Conservation (phyloP, 2,329 filamentous ascomycete genomes). For the Exophiala sp. region DNA sequence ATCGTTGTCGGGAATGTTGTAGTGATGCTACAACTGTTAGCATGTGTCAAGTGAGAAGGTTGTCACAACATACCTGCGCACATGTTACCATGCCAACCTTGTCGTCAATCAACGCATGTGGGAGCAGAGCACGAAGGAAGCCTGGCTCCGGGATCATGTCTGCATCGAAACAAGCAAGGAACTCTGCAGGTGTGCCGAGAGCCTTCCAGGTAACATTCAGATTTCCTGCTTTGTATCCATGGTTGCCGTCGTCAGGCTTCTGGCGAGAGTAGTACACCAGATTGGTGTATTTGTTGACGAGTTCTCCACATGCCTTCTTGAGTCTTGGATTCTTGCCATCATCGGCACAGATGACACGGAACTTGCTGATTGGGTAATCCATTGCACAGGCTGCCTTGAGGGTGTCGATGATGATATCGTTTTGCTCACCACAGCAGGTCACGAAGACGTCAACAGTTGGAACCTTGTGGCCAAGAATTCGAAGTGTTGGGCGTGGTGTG, state of each 20-base stretch:
- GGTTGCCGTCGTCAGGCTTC: conserved; percentile 38
- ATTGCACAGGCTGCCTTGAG: conserved; percentile 49
- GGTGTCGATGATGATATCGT: conserved; percentile 55
- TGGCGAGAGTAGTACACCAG: conserved; percentile 42
- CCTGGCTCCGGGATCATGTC: conserved; percentile 53
- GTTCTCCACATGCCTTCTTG: conserved; percentile 33
- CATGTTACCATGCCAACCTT: conserved; percentile 34
- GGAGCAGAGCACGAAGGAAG: conserved; percentile 37
- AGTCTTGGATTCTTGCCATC: conserved; percentile 42
- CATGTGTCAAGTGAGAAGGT: background rate
- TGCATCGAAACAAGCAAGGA: conserved; percentile 62
- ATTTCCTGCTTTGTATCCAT: conserved; percentile 39
- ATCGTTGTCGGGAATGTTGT: conserved; percentile 31
- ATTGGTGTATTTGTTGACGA: conserved; percentile 36
- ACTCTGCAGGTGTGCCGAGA: conserved; percentile 45
- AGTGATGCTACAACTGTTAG: conserved; percentile 28
- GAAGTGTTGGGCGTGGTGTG: conserved; percentile 34
- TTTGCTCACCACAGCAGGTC: conserved; percentile 55
- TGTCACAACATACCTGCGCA: conserved; percentile 26
- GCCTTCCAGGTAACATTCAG: conserved; percentile 41
- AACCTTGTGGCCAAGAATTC: conserved; percentile 38
- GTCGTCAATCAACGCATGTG: conserved; percentile 33
- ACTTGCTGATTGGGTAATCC: conserved; percentile 52
- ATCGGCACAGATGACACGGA: conserved; percentile 53
- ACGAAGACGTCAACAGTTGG: conserved; percentile 56